These are phyloP conservation scores for Abortiporus biennis DNA, from an alignment of 1,284 basidiomycete genomes.

Conservation along the genomic window DNA sequence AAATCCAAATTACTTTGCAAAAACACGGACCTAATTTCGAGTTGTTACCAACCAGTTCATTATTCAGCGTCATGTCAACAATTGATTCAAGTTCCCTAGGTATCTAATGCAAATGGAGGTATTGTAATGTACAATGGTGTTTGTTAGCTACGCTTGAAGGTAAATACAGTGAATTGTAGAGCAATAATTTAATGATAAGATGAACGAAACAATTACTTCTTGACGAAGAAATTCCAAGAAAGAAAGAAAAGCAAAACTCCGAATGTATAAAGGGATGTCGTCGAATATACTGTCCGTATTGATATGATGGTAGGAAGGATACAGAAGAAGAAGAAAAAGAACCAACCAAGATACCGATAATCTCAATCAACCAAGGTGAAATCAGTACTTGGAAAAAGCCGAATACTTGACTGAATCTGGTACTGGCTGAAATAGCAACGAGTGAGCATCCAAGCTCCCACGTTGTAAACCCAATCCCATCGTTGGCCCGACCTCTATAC, in stretches of 20 bases:
- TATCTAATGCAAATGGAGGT: too few species aligned
- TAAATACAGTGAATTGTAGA: too few species aligned
- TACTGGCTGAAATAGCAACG: constrained; percentile 20
- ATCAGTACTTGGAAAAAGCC: neutral
- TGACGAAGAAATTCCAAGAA: neutral
- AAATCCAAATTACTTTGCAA: too few species aligned
- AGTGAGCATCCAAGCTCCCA: constrained; percentile 13
- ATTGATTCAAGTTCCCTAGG: too few species aligned
- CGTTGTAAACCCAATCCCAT: neutral
- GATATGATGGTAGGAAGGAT: constrained; percentile 4
- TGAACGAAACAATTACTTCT: neutral
- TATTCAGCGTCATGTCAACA: too few species aligned
- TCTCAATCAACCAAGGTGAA: neutral
- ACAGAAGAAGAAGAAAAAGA: constrained; percentile 3
- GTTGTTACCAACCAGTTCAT: too few species aligned
- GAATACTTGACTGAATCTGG: constrained; percentile 13
- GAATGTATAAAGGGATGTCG: neutral
- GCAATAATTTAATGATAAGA: too few species aligned
- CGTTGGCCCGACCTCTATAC: neutral
- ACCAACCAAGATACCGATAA: neutral
- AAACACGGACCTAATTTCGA: too few species aligned
- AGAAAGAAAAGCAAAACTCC: neutral
- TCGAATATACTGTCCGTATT: neutral
- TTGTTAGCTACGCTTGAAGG: too few species aligned
- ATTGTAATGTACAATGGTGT: too few species aligned